Evolutionary conservation across 2,329 filamentous ascomycete genomes (phyloP), one percentile per base, ranked within the genome.

Genomic region (Curvularia verruculosa): DNA sequence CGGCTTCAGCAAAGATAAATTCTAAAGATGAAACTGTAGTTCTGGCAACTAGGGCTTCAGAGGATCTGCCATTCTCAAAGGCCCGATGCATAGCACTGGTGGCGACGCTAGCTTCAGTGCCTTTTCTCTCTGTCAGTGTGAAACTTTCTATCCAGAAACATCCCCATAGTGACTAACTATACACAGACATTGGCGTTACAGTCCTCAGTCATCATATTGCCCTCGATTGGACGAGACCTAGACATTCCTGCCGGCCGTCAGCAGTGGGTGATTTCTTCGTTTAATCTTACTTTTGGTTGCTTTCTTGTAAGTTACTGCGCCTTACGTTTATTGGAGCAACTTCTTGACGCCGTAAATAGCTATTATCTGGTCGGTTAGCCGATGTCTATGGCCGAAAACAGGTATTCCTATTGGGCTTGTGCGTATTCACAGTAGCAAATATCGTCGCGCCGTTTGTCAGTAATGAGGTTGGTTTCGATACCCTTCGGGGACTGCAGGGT

Each of bases 241-340:
- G 58, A 72, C 49, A 85, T 89, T 19, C 86, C 86, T 0, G 81
- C 84, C 37, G 80, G 80, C 24, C 80, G 86, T 15, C 80, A 85
- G 55, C 86, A 89, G 75, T 89, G 87, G 87, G 81, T 89, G 59
- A 79, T 89, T 0, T 89, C 87, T 0, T 83, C 86, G 0, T 89
- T 89, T 67, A 81, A 84, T 3, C 80, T 90, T 15, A 80, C 86
- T 0, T 89, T 89, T 64, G 87, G 86, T 45, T 89, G 87, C 72
- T 89, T 89, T 67, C 75, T 89, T 24, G 68, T 69, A 61, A 13
- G 59, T 54, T 24, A 1, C 13, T 12, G 5, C 6, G 5, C 10
- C 5, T 2, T 3, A 9, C 3, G 5, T 10, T 49, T 15, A 21
- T 21, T 21, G 1, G 5, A 2, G 18, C 19, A 8, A 6, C 39